Conservation (phyloP, 2,329 filamentous ascomycete genomes). For the Xylariaceae sp. region DNA sequence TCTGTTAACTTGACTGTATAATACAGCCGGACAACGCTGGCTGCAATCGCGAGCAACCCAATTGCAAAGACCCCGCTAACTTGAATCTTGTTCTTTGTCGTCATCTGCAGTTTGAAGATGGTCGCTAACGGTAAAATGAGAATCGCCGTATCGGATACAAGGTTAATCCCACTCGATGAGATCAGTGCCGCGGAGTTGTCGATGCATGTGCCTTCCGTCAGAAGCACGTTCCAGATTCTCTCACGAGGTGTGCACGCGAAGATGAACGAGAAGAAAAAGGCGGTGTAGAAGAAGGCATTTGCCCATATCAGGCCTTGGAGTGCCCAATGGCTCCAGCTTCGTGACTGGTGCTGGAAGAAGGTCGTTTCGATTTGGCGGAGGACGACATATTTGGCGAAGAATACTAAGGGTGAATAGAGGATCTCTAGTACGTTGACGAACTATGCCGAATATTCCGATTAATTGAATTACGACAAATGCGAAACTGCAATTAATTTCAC, state of each 20-base stretch:
- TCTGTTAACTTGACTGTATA: neutral
- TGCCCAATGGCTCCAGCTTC: neutral
- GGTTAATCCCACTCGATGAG: conserved; percentile 3
- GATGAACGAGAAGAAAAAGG: conserved; percentile 5
- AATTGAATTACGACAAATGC: neutral
- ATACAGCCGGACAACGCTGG: neutral
- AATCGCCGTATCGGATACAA: conserved; percentile 12
- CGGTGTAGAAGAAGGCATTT: conserved; percentile 8
- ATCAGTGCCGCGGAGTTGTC: neutral
- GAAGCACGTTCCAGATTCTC: conserved; percentile 14
- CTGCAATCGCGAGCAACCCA: neutral
- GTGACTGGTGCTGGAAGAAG: conserved; percentile 9
- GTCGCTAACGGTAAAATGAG: neutral
- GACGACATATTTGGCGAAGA: conserved; percentile 16
- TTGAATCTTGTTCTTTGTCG: neutral
- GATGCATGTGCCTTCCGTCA: conserved; percentile 2
- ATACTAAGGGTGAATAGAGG: conserved; percentile 11
- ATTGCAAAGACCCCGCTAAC: neutral
- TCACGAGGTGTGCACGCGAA: conserved; percentile 15
- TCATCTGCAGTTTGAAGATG: neutral
- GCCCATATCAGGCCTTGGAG: conserved; percentile 7
- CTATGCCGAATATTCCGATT: neutral
- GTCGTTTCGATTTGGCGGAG: conserved; percentile 17
- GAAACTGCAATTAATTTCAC: neutral
- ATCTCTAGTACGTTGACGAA: conserved; percentile 12